Evolutionary conservation across 2,329 filamentous ascomycete species (phyloP).

Genomic region (Aspergillus cejpii): DNA sequence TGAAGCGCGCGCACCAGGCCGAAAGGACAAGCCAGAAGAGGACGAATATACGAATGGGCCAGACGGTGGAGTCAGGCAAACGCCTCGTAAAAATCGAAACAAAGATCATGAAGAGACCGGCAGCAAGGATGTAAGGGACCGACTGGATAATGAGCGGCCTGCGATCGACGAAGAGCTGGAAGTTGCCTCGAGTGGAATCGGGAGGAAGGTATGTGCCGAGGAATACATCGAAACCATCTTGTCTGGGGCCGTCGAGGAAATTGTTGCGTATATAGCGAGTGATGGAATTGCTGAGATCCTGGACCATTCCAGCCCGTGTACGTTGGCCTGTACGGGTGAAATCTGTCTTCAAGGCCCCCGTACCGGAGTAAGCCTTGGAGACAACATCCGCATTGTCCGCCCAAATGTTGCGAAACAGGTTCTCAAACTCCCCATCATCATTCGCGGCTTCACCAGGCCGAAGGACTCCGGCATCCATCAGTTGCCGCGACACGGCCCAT

Average conservation of each 20-base stretch:
- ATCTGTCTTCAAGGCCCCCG: slow-evolving; percentile 95
- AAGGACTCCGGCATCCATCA: slow-evolving; percentile 76
- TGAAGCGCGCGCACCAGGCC: slow-evolving; percentile 67
- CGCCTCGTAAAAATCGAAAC: slow-evolving; percentile 67
- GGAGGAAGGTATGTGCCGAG: slow-evolving; percentile 76
- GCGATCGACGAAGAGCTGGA: slow-evolving; percentile 73
- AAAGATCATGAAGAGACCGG: slow-evolving; percentile 75
- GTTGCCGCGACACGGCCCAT: slow-evolving; percentile 79
- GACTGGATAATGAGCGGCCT: slow-evolving; percentile 82
- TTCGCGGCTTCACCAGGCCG: slow-evolving; percentile 68
- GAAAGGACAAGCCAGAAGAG: slow-evolving; percentile 68
- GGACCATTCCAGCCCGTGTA: slow-evolving; percentile 74
- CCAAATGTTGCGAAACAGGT: slow-evolving; percentile 94
- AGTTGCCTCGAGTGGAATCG: slow-evolving; percentile 61
- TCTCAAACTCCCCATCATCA: slow-evolving; percentile 75
- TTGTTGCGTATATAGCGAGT: slow-evolving; percentile 92
- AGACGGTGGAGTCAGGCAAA: slow-evolving; percentile 64
- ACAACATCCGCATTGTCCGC: slow-evolving; percentile 97
- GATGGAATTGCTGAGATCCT: slow-evolving; percentile 80
- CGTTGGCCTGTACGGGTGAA: slow-evolving; percentile 89
- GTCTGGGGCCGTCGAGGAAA: slow-evolving; percentile 84
- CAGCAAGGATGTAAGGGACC: slow-evolving; percentile 84
- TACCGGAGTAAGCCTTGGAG: slow-evolving; percentile 86
- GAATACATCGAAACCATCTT: slow-evolving; percentile 94
- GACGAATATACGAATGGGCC: slow-evolving; percentile 75